phyloP scores from a whole-genome alignment of 352 stramenopile genomes.

The Globisporangium cylindrosporum region DNA sequence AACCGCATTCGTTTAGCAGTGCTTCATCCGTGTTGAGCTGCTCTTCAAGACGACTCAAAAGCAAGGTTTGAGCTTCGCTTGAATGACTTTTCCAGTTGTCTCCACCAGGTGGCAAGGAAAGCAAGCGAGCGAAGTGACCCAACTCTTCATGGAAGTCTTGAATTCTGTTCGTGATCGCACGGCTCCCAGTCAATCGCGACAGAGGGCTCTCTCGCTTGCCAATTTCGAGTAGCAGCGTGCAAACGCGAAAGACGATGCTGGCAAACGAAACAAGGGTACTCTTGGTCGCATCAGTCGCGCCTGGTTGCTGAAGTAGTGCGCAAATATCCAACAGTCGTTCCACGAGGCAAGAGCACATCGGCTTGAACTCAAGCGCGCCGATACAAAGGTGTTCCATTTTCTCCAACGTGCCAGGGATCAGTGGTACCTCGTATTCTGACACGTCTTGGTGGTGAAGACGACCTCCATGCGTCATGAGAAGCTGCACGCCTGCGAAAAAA shows the following conservation, averaged over 20 bases:
- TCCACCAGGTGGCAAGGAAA: background rate
- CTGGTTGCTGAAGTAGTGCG: background rate
- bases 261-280: background rate
- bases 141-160: slow-evolving; percentile 1
- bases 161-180: background rate
- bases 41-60: background rate
- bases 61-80: background rate
- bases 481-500: background rate
- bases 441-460: background rate
- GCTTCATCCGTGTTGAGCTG: background rate
- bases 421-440: background rate
- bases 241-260: background rate
- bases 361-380: background rate
- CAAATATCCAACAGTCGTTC: background rate
- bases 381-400: background rate
- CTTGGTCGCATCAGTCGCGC: background rate
- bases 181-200: background rate
- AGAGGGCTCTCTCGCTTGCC: background rate
- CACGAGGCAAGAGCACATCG: background rate
- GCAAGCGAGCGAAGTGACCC: background rate
- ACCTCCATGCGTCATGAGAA: background rate
- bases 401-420: background rate
- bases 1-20: background rate
- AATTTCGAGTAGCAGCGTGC: background rate
- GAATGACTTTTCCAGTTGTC: background rate